Evolutionary conservation across 768 basidiomycete genomes (phyloP), one percentile per base, ranked within the genome.

Genomic region (Trametes cinnabarina): DNA sequence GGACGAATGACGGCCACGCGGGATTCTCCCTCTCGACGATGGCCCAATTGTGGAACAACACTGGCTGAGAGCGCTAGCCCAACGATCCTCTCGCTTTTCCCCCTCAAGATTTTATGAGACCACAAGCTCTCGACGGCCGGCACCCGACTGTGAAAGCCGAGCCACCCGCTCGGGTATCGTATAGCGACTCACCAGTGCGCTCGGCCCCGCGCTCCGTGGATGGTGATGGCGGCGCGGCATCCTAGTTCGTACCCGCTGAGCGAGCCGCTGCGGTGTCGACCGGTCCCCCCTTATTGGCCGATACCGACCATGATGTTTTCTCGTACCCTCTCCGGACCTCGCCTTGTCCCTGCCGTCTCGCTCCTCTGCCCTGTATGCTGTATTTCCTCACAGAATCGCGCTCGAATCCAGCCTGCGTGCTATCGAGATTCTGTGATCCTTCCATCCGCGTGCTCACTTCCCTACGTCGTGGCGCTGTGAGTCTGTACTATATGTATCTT

Each of bases 1-100:
- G 62, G 3, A n/a, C 22, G 15, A 44, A 26, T 7, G 54, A 30
- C 1, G 22, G 22, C 1, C 50, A 59, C 3, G n/a, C n/a, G 1
- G 51, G 20, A 8, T 23, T 55, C 3, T 54, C 53, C 12, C 58
- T 58, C 11, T 52, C 58, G 15, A 44, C 62, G 2, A 57, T 60
- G 53, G 57, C 62, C 1, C 58, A 63, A 20, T 14, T 59, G 17
- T 63, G 62, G 62, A 60, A 60, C 50, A 63, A 63, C 30, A 34
- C 34, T 17, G 62, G 62, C 20, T 63, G 44, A 39, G 37, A 14
- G 12, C 30, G 12, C 30, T 32, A n/a, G n/a, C n/a, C n/a, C 30
- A 23, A n/a, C 9, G 15, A n/a, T n/a, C 22, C 8, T 26, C 49
- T 14, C 14, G 7, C 23, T n/a, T 17, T 35, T 25, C 25, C 26